phyloP scores from a whole-genome alignment of 495 filamentous ascomycete genomes.

The Trichoderma gamsii region DNA sequence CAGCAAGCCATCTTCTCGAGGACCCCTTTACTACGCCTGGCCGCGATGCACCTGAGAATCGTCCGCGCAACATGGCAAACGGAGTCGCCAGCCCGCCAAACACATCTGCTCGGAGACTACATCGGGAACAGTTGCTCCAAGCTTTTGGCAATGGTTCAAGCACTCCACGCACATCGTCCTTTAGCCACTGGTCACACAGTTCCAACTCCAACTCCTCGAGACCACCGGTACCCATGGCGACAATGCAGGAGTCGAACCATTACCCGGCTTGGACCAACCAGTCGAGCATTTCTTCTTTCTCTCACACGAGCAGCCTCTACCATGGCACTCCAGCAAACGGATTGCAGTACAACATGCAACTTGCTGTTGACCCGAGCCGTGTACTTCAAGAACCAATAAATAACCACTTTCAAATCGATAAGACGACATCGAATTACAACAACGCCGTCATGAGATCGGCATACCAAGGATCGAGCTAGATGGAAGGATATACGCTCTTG shows the following conservation, averaged over 20 bases:
- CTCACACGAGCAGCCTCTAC: slow-evolving; percentile 26
- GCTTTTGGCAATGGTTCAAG: not conserved
- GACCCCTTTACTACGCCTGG: slow-evolving; percentile 10
- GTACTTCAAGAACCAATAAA: not conserved
- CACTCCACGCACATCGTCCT: not conserved
- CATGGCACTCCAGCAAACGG: slow-evolving; percentile 18
- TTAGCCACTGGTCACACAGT: slow-evolving; percentile 5
- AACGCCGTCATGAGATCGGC: not conserved
- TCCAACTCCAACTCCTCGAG: not conserved
- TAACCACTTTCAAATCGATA: not conserved
- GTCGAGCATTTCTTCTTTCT: slow-evolving; percentile 18
- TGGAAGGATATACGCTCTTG: not conserved
- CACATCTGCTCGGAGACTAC: not conserved
- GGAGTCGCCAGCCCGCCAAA: not conserved
- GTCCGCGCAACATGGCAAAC: not conserved
- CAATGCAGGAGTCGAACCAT: slow-evolving; percentile 5
- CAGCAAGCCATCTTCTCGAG: not conserved
- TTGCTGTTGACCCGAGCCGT: not conserved
- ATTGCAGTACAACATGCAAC: not conserved
- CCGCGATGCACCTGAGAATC: not conserved
- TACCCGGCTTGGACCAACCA: slow-evolving; percentile 19
- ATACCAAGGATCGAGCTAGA: not conserved
- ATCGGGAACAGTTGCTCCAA: slow-evolving; percentile 5
- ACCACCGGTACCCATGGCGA: not conserved
- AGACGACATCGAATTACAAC: slow-evolving; percentile 11